phyloP scores from a whole-genome alignment of 768 basidiomycete species.

The Brasilioporus rufonigricans region DNA sequence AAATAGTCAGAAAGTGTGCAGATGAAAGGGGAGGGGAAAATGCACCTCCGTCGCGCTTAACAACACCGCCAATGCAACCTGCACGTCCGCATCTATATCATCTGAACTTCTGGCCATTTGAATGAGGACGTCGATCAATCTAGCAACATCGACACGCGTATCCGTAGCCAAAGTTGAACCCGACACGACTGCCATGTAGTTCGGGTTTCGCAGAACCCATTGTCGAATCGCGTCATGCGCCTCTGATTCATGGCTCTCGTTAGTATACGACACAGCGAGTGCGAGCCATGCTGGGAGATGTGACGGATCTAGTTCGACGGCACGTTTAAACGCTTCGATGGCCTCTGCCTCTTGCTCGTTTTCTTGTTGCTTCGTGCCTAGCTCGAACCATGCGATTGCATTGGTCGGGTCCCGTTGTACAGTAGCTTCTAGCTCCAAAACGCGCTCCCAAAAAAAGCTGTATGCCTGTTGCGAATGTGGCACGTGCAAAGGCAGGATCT shows the following conservation, averaged over 20 bases:
- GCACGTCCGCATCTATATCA: constrained; percentile 88
- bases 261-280: constrained; percentile 86
- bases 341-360: constrained; percentile 94
- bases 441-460: constrained; percentile 54
- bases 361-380: constrained; percentile 97
- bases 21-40: background rate
- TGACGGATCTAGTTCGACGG: constrained; percentile 76
- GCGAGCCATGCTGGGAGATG: constrained; percentile 86
- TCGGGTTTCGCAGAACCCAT: constrained; percentile 69
- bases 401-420: constrained; percentile 76
- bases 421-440: constrained; percentile 85
- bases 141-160: constrained; percentile 36
- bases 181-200: constrained; percentile 48
- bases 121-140: constrained; percentile 76
- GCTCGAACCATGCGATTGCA: constrained; percentile 80
- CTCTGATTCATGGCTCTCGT: constrained; percentile 74
- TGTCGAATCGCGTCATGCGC: constrained; percentile 75
- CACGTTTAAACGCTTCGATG: constrained; percentile 76
- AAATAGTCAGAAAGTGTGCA: no score
- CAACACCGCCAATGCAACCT: constrained; percentile 90
- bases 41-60: constrained; percentile 89
- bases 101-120: constrained; percentile 64
- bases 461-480: constrained; percentile 27
- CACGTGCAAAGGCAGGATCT: constrained; percentile 35
- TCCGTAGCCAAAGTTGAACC: constrained; percentile 29